Percentiles rank a stretch among this genome's conserved stretches.
Evolutionary conservation across 805 yeast species (phyloP).

Genomic region (Kuraishia piskuri): DNA sequence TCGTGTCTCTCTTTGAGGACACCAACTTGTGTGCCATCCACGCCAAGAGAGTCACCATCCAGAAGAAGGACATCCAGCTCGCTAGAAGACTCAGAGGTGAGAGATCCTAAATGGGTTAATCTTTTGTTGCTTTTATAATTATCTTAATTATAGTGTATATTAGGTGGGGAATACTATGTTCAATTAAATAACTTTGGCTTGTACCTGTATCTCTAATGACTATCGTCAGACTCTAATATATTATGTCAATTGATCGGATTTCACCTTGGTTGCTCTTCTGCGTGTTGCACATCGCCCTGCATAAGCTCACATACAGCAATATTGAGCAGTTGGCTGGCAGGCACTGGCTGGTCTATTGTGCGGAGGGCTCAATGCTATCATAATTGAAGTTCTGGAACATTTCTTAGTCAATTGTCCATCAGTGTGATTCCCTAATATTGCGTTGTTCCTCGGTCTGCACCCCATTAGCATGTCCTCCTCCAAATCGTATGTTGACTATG

Average conservation of each 20-base stretch:
- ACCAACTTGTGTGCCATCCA: constrained; percentile 98
- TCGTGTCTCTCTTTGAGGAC: constrained; percentile 93
- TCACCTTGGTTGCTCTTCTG: no score
- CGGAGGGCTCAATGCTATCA: no score
- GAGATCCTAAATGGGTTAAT: constrained; percentile 50
- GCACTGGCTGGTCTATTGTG: no score
- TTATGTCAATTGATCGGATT: no score
- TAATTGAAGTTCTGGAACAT: no score
- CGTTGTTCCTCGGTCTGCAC: no score
- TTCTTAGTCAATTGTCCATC: no score
- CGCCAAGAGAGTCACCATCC: constrained; percentile 98
- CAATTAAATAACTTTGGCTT: constrained; percentile 3
- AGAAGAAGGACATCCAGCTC: constrained; percentile 95
- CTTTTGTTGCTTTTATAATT: constrained; percentile 14
- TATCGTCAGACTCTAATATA: not conserved
- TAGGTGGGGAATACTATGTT: constrained; percentile 10
- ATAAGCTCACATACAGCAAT: no score
- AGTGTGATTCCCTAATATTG: no score
- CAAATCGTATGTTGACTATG: not conserved
- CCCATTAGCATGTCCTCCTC: not conserved
- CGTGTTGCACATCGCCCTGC: no score
- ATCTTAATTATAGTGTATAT: constrained; percentile 2
- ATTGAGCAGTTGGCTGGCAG: no score
- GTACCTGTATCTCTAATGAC: not conserved
- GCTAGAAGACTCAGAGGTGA: constrained; percentile 98